Evolutionary conservation across 1,284 basidiomycete genomes (phyloP), one percentile per base, ranked within the genome.

Genomic region (Gomphus sp.): DNA sequence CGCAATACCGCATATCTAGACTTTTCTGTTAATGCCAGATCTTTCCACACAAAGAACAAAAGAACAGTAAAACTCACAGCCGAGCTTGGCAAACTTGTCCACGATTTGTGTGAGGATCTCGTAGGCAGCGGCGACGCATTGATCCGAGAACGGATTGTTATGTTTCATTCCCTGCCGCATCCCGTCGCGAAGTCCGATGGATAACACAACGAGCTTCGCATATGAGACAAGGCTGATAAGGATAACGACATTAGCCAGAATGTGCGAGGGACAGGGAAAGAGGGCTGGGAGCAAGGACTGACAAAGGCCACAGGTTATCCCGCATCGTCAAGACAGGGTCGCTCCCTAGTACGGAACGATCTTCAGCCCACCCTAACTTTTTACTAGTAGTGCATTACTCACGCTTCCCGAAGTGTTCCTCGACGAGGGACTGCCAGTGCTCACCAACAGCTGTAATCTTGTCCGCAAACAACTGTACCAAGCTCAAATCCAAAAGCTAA

Each of bases 191-290:
- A 83, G 79, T 1, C 75, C 80, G 45, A 72, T 69, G 11, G 79
- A 74, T n/a, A 82, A 72, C 4, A 83, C 75, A 22, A 79, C 77
- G 49, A 83, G 67, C 52, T 77, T 74, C 28, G 81, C 68, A 62
- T 80, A 61, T 1, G 51, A 51, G 1, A 37, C 48, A 0, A 58
- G 34, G 56, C 56, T 58, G 14, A 22, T 12, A 25, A 22, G 33
- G 2, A 52, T 28, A 59, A 22, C 10, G 47, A 47, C 2, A 12
- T 56, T 7, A 55, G 53, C 31, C n/a, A 16, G 5, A 16, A 37
- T 5, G n/a, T 25, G 39, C 8, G 10, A 16, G n/a, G n/a, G n/a
- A n/a, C n/a, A n/a, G n/a, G n/a, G n/a, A n/a, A 44, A n/a, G 3
- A 4, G 39, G 11, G 39, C 4, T 1, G 54, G 31, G 6, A 34